Evolutionary conservation across 1,284 basidiomycete genomes (phyloP), one percentile per base, ranked within the genome.

Genomic region (Ceratobasidium sp.): DNA sequence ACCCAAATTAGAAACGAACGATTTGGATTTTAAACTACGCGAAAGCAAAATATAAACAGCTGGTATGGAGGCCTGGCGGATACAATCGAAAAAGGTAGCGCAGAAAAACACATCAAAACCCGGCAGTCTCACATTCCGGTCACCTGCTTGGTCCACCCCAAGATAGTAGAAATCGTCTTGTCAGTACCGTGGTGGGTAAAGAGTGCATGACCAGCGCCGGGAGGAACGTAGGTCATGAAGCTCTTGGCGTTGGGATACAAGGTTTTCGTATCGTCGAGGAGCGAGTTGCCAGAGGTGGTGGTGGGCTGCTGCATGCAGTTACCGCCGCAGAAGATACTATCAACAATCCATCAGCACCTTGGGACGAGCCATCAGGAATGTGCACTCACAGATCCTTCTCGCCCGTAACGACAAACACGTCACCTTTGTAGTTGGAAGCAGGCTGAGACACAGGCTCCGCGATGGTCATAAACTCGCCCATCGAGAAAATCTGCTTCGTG

Each of bases 331-430:
- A 77, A 77, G 19, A 76, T 74, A 37, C 77, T 77, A 56, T n/a
- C n/a, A 37, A 39, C 34, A 29, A 22, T 34, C 7, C 14, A 14
- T 59, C 31, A 37, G 56, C 19, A 19, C 22, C 31, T 1, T 5
- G 1, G 37, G 29, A 16, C 4, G 9, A 56, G 27, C 8, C n/a
- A 59, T 3, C 31, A 39, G 34, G 4, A 16, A 16, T 11, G 14
- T 75, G 62, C 79, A 82, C 77, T 82, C 76, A 81, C 76, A 82
- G 79, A 68, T 84, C 83, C 59, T 81, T 78, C 27, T 81, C 79
- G 41, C 83, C 83, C 16, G 83, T 83, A 7, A 84, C 79, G 65
- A 84, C 81, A n/a, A 81, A 79, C 1, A 82, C 79, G 7, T 83
- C 83, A 8, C 79, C 77, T 22, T 78, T 81, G 71, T 79, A 83